phyloP scores from a whole-genome alignment of 2,329 filamentous ascomycete genomes.

The Ceratocystis destructans region DNA sequence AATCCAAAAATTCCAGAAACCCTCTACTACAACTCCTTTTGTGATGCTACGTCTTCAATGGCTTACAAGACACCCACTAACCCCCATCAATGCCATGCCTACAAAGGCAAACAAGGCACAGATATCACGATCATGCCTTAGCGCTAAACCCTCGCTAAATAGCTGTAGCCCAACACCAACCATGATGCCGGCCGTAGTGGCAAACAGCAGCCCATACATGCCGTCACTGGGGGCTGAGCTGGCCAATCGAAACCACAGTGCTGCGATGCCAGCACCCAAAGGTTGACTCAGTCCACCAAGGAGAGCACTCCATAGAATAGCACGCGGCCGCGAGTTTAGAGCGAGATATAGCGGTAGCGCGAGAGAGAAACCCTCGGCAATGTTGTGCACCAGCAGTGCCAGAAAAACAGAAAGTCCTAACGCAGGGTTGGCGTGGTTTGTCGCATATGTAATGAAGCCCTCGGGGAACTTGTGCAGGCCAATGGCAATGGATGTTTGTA shows the following conservation, averaged over 20 bases:
- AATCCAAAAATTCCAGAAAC: not conserved
- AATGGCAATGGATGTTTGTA: constrained; percentile 91
- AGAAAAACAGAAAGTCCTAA: constrained; percentile 88
- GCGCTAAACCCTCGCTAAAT: constrained; percentile 69
- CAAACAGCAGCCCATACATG: constrained; percentile 70
- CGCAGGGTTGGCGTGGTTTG: constrained; percentile 84
- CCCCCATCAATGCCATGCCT: constrained; percentile 75
- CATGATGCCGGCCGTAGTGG: constrained; percentile 86
- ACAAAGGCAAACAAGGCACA: constrained; percentile 70
- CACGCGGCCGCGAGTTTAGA: constrained; percentile 61
- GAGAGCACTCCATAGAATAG: constrained; percentile 71
- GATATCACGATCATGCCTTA: constrained; percentile 65
- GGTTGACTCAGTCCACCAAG: constrained; percentile 82
- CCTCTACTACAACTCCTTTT: not conserved
- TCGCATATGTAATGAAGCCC: constrained; percentile 81
- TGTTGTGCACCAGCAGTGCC: constrained; percentile 94
- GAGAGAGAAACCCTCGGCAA: constrained; percentile 92
- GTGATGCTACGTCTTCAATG: constrained; percentile 26
- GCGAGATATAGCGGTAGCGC: constrained; percentile 87
- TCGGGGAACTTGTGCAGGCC: constrained; percentile 91
- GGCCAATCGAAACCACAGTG: constrained; percentile 69
- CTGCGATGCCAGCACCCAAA: constrained; percentile 69
- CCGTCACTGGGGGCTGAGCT: constrained; percentile 10
- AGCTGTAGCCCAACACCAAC: constrained; percentile 80
- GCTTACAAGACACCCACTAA: constrained; percentile 74